Conservation (phyloP, 805 yeast species). For the Spathaspora passalidarum region DNA sequence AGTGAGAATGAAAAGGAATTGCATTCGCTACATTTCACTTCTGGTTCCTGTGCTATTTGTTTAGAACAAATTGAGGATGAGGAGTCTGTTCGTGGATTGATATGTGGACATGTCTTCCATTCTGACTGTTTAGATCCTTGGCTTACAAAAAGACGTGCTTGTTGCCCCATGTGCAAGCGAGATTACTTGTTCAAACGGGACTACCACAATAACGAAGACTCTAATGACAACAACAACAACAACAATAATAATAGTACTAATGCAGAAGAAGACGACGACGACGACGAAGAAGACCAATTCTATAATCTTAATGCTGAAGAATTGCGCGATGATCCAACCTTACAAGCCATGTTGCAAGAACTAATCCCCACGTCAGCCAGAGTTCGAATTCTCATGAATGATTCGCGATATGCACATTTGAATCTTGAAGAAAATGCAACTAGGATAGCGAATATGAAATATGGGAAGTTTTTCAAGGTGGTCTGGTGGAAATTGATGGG, state of each 20-base stretch:
- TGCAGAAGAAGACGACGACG: constrained; percentile 15
- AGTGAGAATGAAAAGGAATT: not conserved
- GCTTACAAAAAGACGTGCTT: constrained; percentile 70
- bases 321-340: constrained; percentile 34
- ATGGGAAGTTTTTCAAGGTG: constrained; percentile 25
- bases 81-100: constrained; percentile 65
- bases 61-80: constrained; percentile 61
- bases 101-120: constrained; percentile 85
- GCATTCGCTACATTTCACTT: constrained; percentile 45
- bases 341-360: constrained; percentile 36
- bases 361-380: constrained; percentile 40
- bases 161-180: constrained; percentile 81
- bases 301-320: constrained; percentile 26
- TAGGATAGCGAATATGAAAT: constrained; percentile 32
- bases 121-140: constrained; percentile 78
- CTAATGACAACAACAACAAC: constrained; percentile 9
- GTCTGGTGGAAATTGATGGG: constrained; percentile 60
- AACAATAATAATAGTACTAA: constrained; percentile 6
- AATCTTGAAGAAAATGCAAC: constrained; percentile 46
- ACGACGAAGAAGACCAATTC: constrained; percentile 14
- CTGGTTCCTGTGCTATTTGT: constrained; percentile 79
- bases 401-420: constrained; percentile 27
- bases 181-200: constrained; percentile 41
- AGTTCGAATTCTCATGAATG: constrained; percentile 39
- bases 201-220: constrained; percentile 3